Evolutionary conservation across 495 filamentous ascomycete species (phyloP), one percentile per base, ranked within the genome.

Genomic region (Mycothermus thermophilus): DNA sequence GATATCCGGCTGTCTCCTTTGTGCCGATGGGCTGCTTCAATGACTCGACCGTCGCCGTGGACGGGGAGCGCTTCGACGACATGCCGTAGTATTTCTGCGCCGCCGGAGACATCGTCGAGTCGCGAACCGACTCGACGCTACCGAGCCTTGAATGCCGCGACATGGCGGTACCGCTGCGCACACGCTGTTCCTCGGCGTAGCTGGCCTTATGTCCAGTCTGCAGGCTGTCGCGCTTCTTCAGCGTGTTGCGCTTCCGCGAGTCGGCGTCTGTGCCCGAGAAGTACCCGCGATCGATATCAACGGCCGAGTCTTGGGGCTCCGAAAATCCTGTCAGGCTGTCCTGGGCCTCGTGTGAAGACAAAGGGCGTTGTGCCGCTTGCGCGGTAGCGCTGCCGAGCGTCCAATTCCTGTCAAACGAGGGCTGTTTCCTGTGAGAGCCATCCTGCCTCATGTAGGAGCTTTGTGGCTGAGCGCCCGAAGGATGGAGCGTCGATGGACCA

Each of bases 331-430:
- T 41, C 29, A 51, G 18, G 5, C 42, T 38, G 17, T 64, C 62
- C 28, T 63, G 59, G 26, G 60, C 51, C 7, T 63, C 66, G 8
- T 63, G 52, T 2, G 68, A 67, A 5, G 70, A 72, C 34, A 34
- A 46, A 27, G 52, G 51, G 19, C 42, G 34, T 27, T 50, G 51
- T 6, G 6, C 22, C 12, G 46, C 34, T 16, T 51, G 43, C 17
- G 58, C 41, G 15, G 58, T 44, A 17, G 62, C 66, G 41, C 58
- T 57, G 15, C 79, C 75, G 57, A 88, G 75, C 14, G 82, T 85
- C 90, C 92, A 99, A 37, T 78, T 77, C 15, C 77, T 68, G 54
- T 96, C 92, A 46, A 96, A 83, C 1, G 90, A 96, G 1, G 79
- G 74, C 41, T 83, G 77, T 52, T 87, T 90, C 49, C 75, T 77